These are phyloP conservation scores for Trichopus zeylanicus DNA, from an alignment of 116 monocot species.

Conservation along the genomic window DNA sequence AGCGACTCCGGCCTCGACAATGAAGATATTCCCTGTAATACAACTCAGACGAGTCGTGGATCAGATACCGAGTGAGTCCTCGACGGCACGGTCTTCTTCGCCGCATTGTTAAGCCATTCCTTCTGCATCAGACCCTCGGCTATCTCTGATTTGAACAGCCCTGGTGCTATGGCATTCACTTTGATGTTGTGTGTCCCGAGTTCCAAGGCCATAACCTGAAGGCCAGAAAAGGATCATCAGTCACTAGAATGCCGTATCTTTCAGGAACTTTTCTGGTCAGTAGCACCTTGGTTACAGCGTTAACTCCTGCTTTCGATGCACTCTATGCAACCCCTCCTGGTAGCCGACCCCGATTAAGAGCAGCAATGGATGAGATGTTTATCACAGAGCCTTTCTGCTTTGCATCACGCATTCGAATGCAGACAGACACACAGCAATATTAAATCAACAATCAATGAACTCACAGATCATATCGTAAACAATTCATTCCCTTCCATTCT, in stretches of 20 bases:
- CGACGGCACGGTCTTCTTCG: constrained; percentile 32
- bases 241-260: too few relatives aligned
- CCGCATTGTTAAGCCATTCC: constrained; percentile 38
- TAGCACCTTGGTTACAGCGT: constrained; percentile 30
- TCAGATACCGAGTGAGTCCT: constrained; percentile 39
- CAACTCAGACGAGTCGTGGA: constrained; percentile 49
- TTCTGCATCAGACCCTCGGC: constrained; percentile 46
- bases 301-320: constrained; percentile 35
- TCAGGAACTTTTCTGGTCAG: neutral
- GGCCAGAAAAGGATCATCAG: too few relatives aligned
- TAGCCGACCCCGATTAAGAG: constrained; percentile 23
- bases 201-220: constrained; percentile 61
- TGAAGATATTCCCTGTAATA: constrained; percentile 50
- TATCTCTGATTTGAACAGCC: constrained; percentile 66
- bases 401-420: constrained; percentile 25
- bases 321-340: constrained; percentile 31
- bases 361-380: constrained; percentile 43
- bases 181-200: constrained; percentile 37
- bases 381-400: constrained; percentile 36
- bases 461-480: too few relatives aligned
- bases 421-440: too few relatives aligned
- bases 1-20: too few relatives aligned
- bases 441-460: too few relatives aligned
- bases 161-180: constrained; percentile 63
- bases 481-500: too few relatives aligned